A percentile compares a stretch with the other conserved stretches of the same genome.
phyloP scores from a whole-genome alignment of 495 filamentous ascomycete species.

The Cladorrhinum samala region DNA sequence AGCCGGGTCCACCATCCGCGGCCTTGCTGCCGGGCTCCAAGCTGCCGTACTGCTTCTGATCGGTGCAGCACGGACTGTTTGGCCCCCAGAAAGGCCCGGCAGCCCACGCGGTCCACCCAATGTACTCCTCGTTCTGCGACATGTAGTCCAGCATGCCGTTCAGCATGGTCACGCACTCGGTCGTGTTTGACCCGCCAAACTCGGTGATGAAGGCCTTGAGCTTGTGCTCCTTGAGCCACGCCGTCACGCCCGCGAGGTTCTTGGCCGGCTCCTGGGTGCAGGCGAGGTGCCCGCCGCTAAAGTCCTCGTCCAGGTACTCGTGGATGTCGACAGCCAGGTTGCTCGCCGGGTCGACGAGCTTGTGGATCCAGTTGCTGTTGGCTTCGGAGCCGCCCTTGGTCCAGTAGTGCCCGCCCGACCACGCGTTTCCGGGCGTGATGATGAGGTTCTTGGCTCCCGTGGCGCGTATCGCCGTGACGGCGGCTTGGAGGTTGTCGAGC shows the following conservation, averaged over 20 bases:
- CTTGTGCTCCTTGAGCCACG: constrained; percentile 43
- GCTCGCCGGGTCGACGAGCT: constrained; percentile 40
- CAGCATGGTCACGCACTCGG: constrained; percentile 40
- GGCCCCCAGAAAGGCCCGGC: constrained; percentile 47
- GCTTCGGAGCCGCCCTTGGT: constrained; percentile 38
- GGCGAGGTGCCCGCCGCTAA: constrained; percentile 35
- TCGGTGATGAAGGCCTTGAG: constrained; percentile 51
- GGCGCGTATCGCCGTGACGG: constrained; percentile 43
- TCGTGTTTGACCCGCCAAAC: constrained; percentile 46
- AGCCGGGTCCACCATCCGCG: constrained; percentile 35
- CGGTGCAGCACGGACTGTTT: constrained; percentile 43
- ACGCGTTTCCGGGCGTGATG: constrained; percentile 45
- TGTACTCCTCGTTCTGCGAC: constrained; percentile 43
- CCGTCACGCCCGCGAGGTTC: constrained; percentile 39
- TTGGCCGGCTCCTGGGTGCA: constrained; percentile 34
- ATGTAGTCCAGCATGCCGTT: constrained; percentile 43
- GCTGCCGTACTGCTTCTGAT: constrained; percentile 37
- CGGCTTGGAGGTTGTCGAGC: constrained; percentile 44
- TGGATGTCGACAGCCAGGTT: constrained; percentile 50
- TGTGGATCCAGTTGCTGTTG: constrained; percentile 35
- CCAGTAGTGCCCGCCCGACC: constrained; percentile 45
- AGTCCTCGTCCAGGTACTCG: constrained; percentile 48
- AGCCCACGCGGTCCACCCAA: constrained; percentile 51
- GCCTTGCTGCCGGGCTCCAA: constrained; percentile 43
- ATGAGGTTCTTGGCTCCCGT: constrained; percentile 40